Evolutionary conservation across 2,329 filamentous ascomycete species (phyloP).

Genomic region (Aspergillus brunneoviolaceus): DNA sequence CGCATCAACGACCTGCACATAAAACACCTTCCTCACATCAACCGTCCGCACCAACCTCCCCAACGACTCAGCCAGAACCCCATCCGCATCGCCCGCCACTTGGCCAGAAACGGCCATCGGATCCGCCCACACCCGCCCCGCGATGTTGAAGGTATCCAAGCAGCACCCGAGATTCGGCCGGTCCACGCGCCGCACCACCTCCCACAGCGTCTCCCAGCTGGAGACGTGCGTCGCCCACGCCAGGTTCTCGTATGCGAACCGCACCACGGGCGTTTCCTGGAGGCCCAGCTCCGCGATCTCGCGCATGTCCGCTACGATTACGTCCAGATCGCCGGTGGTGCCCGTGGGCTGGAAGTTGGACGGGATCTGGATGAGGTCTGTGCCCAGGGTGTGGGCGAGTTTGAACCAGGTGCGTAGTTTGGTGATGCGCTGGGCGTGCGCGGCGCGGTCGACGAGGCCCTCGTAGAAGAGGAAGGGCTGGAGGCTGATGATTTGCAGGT

Average conservation of each 20-base stretch:
- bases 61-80: constrained; percentile 55
- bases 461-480: constrained; percentile 79
- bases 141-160: constrained; percentile 75
- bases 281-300: constrained; percentile 66
- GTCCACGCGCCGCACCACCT: constrained; percentile 63
- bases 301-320: constrained; percentile 62
- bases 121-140: constrained; percentile 68
- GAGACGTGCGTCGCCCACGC: constrained; percentile 68
- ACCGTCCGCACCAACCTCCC: constrained; percentile 54
- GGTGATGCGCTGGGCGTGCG: constrained; percentile 58
- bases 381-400: constrained; percentile 63
- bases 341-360: constrained; percentile 59
- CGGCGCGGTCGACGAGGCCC: constrained; percentile 61
- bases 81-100: constrained; percentile 67
- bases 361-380: constrained; percentile 71
- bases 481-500: constrained; percentile 50
- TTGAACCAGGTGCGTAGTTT: constrained; percentile 65
- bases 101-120: constrained; percentile 50
- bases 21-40: constrained; percentile 66
- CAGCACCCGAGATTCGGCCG: constrained; percentile 71
- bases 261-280: constrained; percentile 54
- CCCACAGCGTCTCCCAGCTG: constrained; percentile 70
- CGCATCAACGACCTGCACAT: constrained; percentile 72
- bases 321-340: constrained; percentile 50
- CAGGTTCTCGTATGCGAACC: constrained; percentile 70